A percentile compares a stretch with the other conserved stretches of the same genome.
Evolutionary conservation across 306 rosid species (phyloP).

Genomic region (Vigna unguiculata): DNA sequence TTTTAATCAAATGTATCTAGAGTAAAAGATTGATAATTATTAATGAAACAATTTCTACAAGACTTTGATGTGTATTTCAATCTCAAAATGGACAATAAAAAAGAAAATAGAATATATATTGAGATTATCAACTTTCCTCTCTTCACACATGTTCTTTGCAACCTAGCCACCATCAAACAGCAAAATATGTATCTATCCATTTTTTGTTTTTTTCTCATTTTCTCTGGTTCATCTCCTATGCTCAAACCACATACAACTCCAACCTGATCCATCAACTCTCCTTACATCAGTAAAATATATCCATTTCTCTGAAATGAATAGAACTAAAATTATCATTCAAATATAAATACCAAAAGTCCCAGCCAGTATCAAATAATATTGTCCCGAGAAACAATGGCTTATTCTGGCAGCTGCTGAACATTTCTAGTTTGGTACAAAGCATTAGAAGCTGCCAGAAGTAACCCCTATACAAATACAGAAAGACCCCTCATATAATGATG

Average conservation of each 20-base stretch:
- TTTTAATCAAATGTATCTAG: too few relatives aligned
- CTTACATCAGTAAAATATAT: background rate
- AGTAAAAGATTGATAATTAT: too few relatives aligned
- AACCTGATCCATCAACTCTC: background rate
- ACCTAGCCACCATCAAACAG: too few relatives aligned
- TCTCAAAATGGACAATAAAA: too few relatives aligned
- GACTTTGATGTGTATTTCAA: too few relatives aligned
- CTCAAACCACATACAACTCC: background rate
- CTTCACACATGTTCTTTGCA: too few relatives aligned
- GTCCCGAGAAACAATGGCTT: slow-evolving; percentile 33
- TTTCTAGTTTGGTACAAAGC: slow-evolving; percentile 31
- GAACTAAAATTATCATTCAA: slow-evolving; percentile 34
- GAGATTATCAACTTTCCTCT: too few relatives aligned
- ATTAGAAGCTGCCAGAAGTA: slow-evolving; percentile 40
- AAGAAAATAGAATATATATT: too few relatives aligned
- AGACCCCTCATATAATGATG: slow-evolving; percentile 25
- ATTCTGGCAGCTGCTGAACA: slow-evolving; percentile 39
- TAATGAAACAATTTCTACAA: too few relatives aligned
- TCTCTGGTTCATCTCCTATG: background rate
- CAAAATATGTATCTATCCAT: too few relatives aligned
- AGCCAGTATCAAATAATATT: slow-evolving; percentile 24
- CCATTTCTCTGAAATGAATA: background rate
- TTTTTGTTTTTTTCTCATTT: background rate
- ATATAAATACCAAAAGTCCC: slow-evolving; percentile 20
- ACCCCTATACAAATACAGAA: slow-evolving; percentile 46